Evolutionary conservation across 805 yeast species (phyloP).

Genomic region (Myxozyma monticola): DNA sequence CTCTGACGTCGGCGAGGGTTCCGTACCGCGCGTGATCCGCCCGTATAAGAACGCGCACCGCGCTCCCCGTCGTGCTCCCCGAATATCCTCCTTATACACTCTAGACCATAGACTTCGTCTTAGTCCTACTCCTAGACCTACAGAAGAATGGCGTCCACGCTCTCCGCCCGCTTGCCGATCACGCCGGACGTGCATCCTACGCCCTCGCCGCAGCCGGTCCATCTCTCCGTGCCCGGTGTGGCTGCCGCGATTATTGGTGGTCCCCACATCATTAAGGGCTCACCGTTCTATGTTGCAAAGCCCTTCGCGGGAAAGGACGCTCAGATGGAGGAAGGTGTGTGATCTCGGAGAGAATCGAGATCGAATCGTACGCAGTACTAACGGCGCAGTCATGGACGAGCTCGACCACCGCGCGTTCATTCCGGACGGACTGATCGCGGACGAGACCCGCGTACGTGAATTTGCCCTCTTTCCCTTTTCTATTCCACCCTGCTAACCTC

Average conservation of each 20-base stretch:
- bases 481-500: not conserved
- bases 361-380: too few species aligned
- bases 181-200: slow-evolving; percentile 11
- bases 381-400: slow-evolving; percentile 63
- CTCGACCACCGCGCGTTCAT: slow-evolving; percentile 83
- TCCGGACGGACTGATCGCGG: slow-evolving; percentile 81
- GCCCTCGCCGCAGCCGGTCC: slow-evolving; percentile 26
- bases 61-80: too few species aligned
- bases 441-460: slow-evolving; percentile 57
- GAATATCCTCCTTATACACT: too few species aligned
- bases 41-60: too few species aligned
- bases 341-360: too few species aligned
- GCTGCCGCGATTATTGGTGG: slow-evolving; percentile 1
- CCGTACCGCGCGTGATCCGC: too few species aligned
- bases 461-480: not conserved
- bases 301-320: slow-evolving; percentile 78
- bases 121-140: not conserved
- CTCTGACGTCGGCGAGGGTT: too few species aligned
- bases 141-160: not conserved
- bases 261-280: slow-evolving; percentile 12
- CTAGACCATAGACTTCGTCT: too few species aligned
- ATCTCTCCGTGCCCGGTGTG: slow-evolving; percentile 24
- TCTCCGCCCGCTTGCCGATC: not conserved
- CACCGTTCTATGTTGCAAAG: slow-evolving; percentile 56
- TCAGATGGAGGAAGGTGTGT: slow-evolving; percentile 59